phyloP scores from a whole-genome alignment of 1,139 yeast genomes.

The Diutina ranongensis region DNA sequence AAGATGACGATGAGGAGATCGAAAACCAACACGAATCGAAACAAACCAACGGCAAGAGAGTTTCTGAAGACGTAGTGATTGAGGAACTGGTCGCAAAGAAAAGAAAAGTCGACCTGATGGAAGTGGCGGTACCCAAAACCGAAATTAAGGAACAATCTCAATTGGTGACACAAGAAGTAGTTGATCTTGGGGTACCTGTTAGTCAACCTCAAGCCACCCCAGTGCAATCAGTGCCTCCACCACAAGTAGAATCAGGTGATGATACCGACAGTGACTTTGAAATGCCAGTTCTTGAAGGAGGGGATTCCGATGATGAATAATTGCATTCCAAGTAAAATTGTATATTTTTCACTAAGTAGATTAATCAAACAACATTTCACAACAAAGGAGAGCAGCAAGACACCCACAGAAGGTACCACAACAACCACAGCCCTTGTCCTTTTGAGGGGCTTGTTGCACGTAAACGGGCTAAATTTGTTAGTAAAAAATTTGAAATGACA shows the following conservation, averaged over 20 bases:
- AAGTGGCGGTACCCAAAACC: background rate
- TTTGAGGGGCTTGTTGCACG: constrained; percentile 3
- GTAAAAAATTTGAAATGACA: background rate
- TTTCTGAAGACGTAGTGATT: background rate
- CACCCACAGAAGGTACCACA: constrained; percentile 6
- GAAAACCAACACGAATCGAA: background rate
- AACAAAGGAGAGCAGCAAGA: constrained; percentile 5
- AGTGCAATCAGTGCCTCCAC: no score
- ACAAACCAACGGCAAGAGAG: background rate
- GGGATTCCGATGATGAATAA: constrained; percentile 5
- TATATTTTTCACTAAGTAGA: background rate
- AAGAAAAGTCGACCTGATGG: background rate
- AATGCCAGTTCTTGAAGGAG: constrained; percentile 1
- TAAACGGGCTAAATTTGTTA: constrained; percentile 6
- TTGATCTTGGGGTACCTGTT: background rate
- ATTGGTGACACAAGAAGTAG: background rate
- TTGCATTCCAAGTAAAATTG: background rate
- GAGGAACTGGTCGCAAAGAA: background rate
- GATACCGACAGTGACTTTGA: constrained; percentile 5
- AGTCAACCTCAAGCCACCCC: no score
- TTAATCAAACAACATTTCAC: constrained; percentile 3
- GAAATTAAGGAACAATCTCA: no score
- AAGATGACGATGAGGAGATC: background rate
- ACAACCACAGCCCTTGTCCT: constrained; percentile 4
- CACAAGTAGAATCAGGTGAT: background rate